phyloP scores from a whole-genome alignment of 2,329 filamentous ascomycete species.

The Diaporthe capsici region DNA sequence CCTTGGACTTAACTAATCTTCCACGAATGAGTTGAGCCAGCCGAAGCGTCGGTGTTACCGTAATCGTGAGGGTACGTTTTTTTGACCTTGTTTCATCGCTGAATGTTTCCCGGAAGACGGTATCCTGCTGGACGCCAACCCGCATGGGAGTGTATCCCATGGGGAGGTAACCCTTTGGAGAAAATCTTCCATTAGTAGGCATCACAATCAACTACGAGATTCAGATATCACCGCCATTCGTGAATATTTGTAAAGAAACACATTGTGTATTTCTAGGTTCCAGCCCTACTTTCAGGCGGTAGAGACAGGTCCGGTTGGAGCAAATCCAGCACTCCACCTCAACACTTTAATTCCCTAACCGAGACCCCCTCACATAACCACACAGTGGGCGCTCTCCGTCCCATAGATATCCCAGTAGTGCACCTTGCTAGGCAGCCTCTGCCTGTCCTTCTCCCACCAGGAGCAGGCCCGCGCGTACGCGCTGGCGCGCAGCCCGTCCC shows the following conservation, averaged over 20 bases:
- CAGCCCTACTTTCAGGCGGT: neutral
- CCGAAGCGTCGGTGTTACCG: neutral
- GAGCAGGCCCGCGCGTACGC: neutral
- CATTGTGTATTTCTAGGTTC: neutral
- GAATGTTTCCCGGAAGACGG: too few species aligned
- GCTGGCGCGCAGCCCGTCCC: neutral
- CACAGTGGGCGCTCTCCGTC: neutral
- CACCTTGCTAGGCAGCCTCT: neutral
- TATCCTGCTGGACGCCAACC: too few species aligned
- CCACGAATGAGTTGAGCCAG: neutral
- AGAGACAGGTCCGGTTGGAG: neutral
- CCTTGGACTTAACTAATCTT: neutral
- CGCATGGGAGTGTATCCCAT: too few species aligned
- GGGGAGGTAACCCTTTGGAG: too few species aligned
- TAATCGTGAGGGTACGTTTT: too few species aligned
- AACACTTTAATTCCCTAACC: too few species aligned
- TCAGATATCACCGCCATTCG: neutral
- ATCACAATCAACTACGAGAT: neutral
- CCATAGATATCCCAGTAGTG: slow-evolving; percentile 11
- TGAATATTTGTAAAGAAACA: neutral
- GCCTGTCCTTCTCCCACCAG: neutral
- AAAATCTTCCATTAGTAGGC: neutral
- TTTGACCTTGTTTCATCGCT: too few species aligned
- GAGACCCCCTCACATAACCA: neutral
- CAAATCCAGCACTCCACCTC: neutral